Conservation (phyloP, 768 basidiomycete genomes). For the Mrakia hoshinonis region DNA sequence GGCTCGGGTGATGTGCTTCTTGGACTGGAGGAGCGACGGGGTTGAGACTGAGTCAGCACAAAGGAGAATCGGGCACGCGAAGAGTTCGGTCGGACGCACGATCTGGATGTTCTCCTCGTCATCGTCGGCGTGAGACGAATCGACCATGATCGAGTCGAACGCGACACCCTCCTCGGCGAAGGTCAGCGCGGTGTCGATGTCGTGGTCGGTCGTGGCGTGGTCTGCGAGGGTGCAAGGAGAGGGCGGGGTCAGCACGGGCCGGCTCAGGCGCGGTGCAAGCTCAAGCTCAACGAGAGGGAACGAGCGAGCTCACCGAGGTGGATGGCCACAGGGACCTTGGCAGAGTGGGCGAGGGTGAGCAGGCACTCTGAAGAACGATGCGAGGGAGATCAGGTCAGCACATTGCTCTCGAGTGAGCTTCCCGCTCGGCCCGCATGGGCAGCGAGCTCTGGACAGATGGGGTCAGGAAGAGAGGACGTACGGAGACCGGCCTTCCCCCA, state of each 20-base stretch:
- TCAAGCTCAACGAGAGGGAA: neutral
- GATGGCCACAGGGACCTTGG: constrained; percentile 41
- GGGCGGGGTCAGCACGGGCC: neutral
- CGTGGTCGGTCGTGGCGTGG: constrained; percentile 40
- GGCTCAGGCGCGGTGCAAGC: too few relatives aligned
- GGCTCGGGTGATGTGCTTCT: constrained; percentile 37
- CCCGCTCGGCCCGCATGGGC: neutral
- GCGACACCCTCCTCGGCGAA: constrained; percentile 41
- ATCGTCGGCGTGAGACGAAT: constrained; percentile 40
- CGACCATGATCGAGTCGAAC: constrained; percentile 43
- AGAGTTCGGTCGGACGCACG: constrained; percentile 23
- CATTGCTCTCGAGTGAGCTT: too few relatives aligned
- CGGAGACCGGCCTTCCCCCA: constrained; percentile 37
- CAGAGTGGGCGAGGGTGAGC: constrained; percentile 35
- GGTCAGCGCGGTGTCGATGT: constrained; percentile 39
- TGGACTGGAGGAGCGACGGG: constrained; percentile 22
- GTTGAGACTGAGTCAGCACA: neutral
- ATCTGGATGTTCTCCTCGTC: constrained; percentile 40
- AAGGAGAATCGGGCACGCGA: neutral
- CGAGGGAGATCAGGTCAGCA: neutral
- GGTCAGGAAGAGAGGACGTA: neutral
- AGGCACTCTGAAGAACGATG: constrained; percentile 3
- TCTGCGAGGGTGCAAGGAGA: constrained; percentile 14
- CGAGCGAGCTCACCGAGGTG: constrained; percentile 33
- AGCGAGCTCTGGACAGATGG: neutral